Base-by-base conservation (phyloP, 2,329 filamentous ascomycete genomes). In the Diplodia corticola region DNA sequence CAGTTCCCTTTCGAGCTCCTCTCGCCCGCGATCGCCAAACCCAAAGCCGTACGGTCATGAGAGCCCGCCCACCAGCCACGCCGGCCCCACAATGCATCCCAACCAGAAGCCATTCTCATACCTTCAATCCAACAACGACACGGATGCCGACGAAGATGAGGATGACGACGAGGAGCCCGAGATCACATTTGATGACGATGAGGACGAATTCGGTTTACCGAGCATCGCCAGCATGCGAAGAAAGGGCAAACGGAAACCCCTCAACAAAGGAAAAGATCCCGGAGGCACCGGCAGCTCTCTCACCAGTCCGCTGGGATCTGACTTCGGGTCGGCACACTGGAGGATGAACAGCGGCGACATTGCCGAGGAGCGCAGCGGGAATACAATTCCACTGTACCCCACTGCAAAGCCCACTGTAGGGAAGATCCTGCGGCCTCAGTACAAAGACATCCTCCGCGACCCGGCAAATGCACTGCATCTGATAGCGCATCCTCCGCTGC, bases 351-450 rank as follows among this genome's bases (percentile, higher is more conserved):
- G 93, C 78, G 91, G 91, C 69, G 94, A 98, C 77, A 97, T 98
- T 76, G 93, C 93, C 20, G 91, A 96, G 73, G 93, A 97, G 79
- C 86, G 94, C 68, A 92, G 91, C 26, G 64, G 64, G 10, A 48
- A 26, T 24, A 55, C 48, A 7, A 83, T 90, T 46, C 88, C 92
- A 15, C 88, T 87, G 68, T 98, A 98, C 74, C 94, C 94, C 30
- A 89, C 91, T 72, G 88, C 93, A 2, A 94, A 93, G 79, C 96
- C 93, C 78, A 89, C 86, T 69, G 93, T 97, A 76, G 94, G 92
- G 30, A 99, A 99, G 83, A 98, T 98, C 67, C 82, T 99, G 24
- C 88, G 95, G 69, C 95, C 95, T 61, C 95, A 99, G 78, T 99
- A 98, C 78, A 97, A 99, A 79, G 95, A 99, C 69, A 96, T 99